These are phyloP conservation scores for Pharus latifolius DNA, from an alignment of 176 grass and related monocot species.

Conservation along the genomic window DNA sequence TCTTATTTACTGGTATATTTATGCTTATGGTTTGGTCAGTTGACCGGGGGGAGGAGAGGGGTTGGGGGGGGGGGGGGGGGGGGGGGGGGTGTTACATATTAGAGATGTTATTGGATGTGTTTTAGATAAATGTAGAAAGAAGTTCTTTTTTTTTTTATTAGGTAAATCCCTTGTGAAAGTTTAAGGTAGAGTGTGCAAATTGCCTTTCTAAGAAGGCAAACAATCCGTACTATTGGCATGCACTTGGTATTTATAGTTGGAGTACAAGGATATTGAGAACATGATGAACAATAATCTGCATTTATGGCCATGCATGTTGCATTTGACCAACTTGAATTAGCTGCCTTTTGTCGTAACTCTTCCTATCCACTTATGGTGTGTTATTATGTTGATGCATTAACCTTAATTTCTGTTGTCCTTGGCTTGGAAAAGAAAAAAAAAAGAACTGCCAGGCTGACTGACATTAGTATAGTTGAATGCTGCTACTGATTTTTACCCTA, in stretches of 20 bases:
- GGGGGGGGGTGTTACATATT: too few relatives aligned
- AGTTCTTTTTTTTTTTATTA: not conserved
- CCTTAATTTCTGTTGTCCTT: not conserved
- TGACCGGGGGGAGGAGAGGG: too few relatives aligned
- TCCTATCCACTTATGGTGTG: not conserved
- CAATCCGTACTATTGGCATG: not conserved
- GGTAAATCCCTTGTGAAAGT: not conserved
- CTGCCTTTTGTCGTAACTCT: not conserved
- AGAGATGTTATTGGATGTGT: not conserved
- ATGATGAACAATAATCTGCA: not conserved
- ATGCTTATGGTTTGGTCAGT: not conserved
- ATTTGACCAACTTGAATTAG: not conserved
- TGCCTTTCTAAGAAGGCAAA: not conserved
- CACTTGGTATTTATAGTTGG: not conserved
- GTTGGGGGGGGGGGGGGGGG: too few relatives aligned
- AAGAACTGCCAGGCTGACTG: too few relatives aligned
- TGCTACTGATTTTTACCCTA: not conserved
- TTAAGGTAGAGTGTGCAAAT: not conserved
- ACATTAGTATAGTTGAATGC: too few relatives aligned
- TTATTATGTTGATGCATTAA: not conserved
- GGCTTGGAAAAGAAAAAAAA: not conserved
- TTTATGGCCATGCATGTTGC: not conserved
- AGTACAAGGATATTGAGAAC: not conserved
- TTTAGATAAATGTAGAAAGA: not conserved
- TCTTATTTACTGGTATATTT: not conserved